Percentiles rank a stretch among this genome's conserved stretches.
phyloP scores from a whole-genome alignment of 2,329 filamentous ascomycete species.

The Magnaporthiopsis poae region DNA sequence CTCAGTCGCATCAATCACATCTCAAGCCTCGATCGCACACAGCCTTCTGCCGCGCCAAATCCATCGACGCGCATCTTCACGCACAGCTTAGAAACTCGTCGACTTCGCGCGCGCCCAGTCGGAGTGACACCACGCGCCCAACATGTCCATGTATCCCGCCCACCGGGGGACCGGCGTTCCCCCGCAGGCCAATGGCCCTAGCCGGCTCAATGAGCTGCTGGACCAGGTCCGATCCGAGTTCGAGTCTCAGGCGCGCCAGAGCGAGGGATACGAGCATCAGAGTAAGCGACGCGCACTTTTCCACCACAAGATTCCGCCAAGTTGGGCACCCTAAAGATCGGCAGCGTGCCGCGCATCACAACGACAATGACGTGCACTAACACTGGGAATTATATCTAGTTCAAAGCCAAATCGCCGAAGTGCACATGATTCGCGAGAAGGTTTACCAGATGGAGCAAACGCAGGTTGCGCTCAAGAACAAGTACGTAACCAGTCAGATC shows the following conservation, averaged over 20 bases:
- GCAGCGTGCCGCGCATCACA: neutral
- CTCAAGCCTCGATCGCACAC: neutral
- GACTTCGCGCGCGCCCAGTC: neutral
- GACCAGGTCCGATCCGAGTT: conserved; percentile 88
- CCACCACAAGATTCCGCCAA: neutral
- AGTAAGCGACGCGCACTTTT: conserved; percentile 49
- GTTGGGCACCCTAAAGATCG: neutral
- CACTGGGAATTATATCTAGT: conserved; percentile 45
- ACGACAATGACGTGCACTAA: conserved; percentile 11
- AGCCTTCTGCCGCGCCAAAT: neutral
- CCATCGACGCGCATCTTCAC: neutral
- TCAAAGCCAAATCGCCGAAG: conserved; percentile 81
- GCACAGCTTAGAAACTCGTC: neutral
- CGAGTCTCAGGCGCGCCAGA: conserved; percentile 70
- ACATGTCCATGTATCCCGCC: conserved; percentile 73
- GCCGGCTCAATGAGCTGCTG: conserved; percentile 79
- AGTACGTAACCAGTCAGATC: conserved; percentile 47
- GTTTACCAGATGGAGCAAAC: conserved; percentile 87
- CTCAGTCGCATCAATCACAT: neutral
- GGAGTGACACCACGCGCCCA: conserved; percentile 9
- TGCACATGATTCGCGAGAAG: conserved; percentile 87
- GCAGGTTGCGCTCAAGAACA: conserved; percentile 79
- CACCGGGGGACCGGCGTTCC: conserved; percentile 74
- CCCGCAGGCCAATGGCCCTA: conserved; percentile 40
- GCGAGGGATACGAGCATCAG: conserved; percentile 83